Conservation (phyloP, 306 rosid species). For the Aeschynomene evenia region DNA sequence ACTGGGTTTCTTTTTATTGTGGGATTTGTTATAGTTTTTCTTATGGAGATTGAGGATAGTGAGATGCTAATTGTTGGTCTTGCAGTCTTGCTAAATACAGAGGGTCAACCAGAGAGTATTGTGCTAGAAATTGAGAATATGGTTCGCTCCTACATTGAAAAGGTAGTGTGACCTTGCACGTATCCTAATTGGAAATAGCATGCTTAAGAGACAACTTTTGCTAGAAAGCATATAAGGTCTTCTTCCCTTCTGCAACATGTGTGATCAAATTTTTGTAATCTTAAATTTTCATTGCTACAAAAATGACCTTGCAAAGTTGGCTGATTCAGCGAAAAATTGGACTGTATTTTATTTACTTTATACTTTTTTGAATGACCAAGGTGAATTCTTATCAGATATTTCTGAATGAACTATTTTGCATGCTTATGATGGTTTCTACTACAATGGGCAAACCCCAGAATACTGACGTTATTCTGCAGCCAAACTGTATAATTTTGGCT, state of each 20-base stretch:
- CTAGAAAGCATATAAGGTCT: too few relatives aligned
- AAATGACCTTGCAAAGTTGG: too few relatives aligned
- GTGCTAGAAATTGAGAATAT: background rate
- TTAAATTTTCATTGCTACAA: too few relatives aligned
- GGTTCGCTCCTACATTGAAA: slow-evolving; percentile 94
- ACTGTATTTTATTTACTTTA: background rate
- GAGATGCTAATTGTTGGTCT: background rate
- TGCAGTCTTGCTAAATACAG: too few relatives aligned
- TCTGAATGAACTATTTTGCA: slow-evolving; percentile 5
- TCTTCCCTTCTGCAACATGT: too few relatives aligned
- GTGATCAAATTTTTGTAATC: too few relatives aligned
- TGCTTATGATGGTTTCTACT: slow-evolving; percentile 17
- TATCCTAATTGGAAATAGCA: too few relatives aligned
- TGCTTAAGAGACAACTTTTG: too few relatives aligned
- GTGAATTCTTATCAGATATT: background rate
- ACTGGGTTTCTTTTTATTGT: slow-evolving; percentile 24
- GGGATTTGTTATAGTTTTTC: slow-evolving; percentile 1
- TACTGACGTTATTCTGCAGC: slow-evolving; percentile 54
- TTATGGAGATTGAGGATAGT: background rate
- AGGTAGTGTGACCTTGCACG: slow-evolving; percentile 45
- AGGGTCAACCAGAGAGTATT: too few relatives aligned
- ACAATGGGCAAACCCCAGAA: background rate
- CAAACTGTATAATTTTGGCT: slow-evolving; percentile 90
- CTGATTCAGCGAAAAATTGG: background rate
- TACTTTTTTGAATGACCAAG: background rate